Percentiles rank a stretch among this genome's conserved stretches.
Evolutionary conservation across 1,284 basidiomycete species (phyloP).

Genomic region (Ceratobasidium sp.): DNA sequence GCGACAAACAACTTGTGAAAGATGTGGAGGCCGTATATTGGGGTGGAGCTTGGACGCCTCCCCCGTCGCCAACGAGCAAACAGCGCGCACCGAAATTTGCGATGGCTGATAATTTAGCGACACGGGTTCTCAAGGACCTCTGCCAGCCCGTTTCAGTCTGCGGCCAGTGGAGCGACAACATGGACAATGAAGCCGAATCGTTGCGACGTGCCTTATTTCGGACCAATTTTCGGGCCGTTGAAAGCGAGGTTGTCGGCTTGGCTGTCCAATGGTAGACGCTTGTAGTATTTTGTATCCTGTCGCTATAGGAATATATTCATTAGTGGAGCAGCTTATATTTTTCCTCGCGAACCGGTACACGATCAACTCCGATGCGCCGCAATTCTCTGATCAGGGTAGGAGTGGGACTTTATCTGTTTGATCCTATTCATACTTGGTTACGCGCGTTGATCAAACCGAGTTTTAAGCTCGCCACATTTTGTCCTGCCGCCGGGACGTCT

Average conservation of each 20-base stretch:
- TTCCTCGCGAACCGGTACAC: not conserved
- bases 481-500: constrained; percentile 24
- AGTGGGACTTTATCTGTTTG: constrained; percentile 11
- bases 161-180: constrained; percentile 49
- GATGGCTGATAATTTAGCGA: constrained; percentile 56
- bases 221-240: constrained; percentile 85
- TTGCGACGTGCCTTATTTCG: constrained; percentile 64
- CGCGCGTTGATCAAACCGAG: constrained; percentile 15
- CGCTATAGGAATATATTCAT: constrained; percentile 4
- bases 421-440: not conserved
- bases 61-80: constrained; percentile 52
- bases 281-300: constrained; percentile 5
- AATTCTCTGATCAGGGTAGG: constrained; percentile 2
- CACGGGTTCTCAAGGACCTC: constrained; percentile 55
- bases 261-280: constrained; percentile 80
- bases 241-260: constrained; percentile 81
- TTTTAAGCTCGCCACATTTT: not conserved
- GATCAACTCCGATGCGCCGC: constrained; percentile 32
- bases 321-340: not conserved
- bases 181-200: constrained; percentile 53
- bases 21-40: constrained; percentile 82
- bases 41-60: constrained; percentile 61
- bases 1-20: constrained; percentile 77
- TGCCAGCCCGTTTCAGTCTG: constrained; percentile 43
- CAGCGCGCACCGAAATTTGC: constrained; percentile 33